These are phyloP conservation scores for Starmerella geochares DNA, from an alignment of 805 yeast species.

Conservation along the genomic window DNA sequence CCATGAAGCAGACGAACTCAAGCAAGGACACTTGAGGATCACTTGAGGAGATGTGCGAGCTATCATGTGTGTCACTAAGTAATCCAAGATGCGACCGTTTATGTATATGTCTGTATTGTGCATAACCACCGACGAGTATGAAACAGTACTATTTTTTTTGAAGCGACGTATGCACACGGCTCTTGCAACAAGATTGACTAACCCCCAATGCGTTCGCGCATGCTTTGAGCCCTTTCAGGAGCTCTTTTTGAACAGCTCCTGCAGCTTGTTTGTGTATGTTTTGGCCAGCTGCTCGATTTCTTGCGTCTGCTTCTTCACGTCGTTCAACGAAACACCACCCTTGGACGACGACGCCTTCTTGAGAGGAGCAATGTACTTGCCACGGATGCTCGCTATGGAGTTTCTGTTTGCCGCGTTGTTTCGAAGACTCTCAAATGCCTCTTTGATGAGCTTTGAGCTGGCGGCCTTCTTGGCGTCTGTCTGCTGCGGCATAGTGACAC, in stretches of 20 bases:
- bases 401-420: constrained; percentile 38
- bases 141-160: no score
- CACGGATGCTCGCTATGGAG: constrained; percentile 50
- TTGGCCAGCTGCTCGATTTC: constrained; percentile 66
- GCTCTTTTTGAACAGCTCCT: constrained; percentile 43
- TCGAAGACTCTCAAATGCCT: constrained; percentile 52
- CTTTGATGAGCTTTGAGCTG: constrained; percentile 51
- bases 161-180: no score
- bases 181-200: no score
- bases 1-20: neutral
- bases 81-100: no score
- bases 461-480: constrained; percentile 55
- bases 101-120: no score
- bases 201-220: no score
- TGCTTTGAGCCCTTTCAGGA: no score
- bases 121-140: no score
- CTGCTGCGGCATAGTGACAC: constrained; percentile 64
- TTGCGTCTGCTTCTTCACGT: constrained; percentile 39
- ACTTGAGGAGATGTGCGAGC: neutral
- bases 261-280: constrained; percentile 48
- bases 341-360: constrained; percentile 32
- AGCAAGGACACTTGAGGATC: neutral
- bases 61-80: no score
- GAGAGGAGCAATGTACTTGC: constrained; percentile 46
- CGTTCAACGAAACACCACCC: constrained; percentile 38